A percentile compares a stretch with the other conserved stretches of the same genome.
phyloP scores from a whole-genome alignment of 2,329 filamentous ascomycete genomes.

The Huntiella moniliformis region DNA sequence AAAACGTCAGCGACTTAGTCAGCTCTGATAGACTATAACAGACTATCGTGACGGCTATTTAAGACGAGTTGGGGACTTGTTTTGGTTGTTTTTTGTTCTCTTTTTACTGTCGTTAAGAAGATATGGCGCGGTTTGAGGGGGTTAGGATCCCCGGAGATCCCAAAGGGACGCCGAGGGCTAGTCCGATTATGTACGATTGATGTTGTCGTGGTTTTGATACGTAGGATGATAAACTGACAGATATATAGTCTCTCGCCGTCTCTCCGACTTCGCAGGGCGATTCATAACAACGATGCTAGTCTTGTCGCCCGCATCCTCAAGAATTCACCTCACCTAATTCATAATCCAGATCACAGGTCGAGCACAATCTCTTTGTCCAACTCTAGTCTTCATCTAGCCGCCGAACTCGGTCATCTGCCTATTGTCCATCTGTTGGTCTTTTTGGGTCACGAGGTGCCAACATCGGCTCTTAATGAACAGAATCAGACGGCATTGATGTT shows the following conservation, averaged over 20 bases:
- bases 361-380: slow-evolving; percentile 51
- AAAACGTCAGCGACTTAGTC: too few relatives aligned
- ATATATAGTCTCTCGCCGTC: slow-evolving; percentile 38
- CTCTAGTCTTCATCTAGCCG: slow-evolving; percentile 67
- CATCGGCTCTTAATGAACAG: slow-evolving; percentile 58
- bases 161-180: neutral
- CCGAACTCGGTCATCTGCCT: slow-evolving; percentile 48
- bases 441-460: slow-evolving; percentile 55
- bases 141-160: neutral
- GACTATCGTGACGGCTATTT: too few relatives aligned
- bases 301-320: slow-evolving; percentile 62
- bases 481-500: slow-evolving; percentile 71
- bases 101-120: too few relatives aligned
- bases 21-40: too few relatives aligned
- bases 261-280: slow-evolving; percentile 63
- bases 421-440: slow-evolving; percentile 53
- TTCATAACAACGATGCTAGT: slow-evolving; percentile 50
- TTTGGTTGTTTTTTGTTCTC: too few relatives aligned
- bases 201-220: neutral
- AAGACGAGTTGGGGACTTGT: too few relatives aligned
- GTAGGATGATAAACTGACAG: neutral
- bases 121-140: too few relatives aligned
- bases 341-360: slow-evolving; percentile 51
- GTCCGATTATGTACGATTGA: neutral
- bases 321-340: slow-evolving; percentile 50